These are phyloP conservation scores for Cercospora zeina DNA, from an alignment of 2,329 filamentous ascomycete species.

Conservation along the genomic window DNA sequence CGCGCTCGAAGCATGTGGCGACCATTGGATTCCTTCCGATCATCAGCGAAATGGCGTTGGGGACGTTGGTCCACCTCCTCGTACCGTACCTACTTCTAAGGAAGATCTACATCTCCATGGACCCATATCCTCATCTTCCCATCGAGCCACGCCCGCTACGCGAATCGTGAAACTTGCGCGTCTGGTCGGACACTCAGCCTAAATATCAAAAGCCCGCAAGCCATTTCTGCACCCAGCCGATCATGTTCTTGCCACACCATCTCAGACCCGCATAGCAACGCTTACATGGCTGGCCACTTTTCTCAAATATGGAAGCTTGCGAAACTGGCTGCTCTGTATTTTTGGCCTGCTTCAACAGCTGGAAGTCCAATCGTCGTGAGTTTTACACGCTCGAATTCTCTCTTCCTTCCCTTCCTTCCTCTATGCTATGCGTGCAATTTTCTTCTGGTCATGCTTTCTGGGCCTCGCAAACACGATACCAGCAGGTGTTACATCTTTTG, in stretches of 20 bases:
- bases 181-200: not conserved
- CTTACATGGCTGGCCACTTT: conserved; percentile 1
- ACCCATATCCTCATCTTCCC: not conserved
- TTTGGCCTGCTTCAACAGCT: not conserved
- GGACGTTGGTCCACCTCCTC: conserved; percentile 9
- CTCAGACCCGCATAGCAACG: not conserved
- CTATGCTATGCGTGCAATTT: conserved; percentile 16
- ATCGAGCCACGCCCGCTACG: not conserved
- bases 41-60: conserved; percentile 9
- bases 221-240: conserved; percentile 5
- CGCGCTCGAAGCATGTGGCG: not conserved
- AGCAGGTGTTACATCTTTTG: conserved; percentile 15
- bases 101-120: conserved; percentile 8
- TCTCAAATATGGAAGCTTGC: not conserved
- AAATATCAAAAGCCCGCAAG: not conserved
- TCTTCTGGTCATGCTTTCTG: conserved; percentile 24
- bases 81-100: not conserved
- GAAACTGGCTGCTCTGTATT: not conserved
- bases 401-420: not conserved
- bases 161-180: conserved; percentile 15
- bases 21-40: not conserved
- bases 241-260: not conserved
- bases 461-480: conserved; percentile 9
- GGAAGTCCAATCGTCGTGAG: not conserved
- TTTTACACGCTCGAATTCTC: not conserved